Evolutionary conservation across 805 yeast genomes (phyloP).

Genomic region (Starmerella sp.): DNA sequence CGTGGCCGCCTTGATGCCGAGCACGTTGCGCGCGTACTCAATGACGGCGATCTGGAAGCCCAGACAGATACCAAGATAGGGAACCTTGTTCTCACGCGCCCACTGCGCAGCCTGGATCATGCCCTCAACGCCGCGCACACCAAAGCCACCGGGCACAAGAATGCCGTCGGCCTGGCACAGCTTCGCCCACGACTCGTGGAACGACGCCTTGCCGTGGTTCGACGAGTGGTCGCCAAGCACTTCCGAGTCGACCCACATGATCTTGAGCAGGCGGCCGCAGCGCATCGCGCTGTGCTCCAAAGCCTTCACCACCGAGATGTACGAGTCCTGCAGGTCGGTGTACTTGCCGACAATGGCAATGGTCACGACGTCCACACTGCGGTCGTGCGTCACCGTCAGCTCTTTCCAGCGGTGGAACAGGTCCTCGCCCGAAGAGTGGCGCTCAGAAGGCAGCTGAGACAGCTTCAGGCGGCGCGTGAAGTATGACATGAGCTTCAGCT

Average conservation of each 20-base stretch:
- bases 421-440: slow-evolving; percentile 51
- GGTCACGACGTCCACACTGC: slow-evolving; percentile 72
- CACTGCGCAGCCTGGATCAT: slow-evolving; percentile 94
- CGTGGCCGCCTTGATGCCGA: slow-evolving; percentile 56
- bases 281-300: slow-evolving; percentile 92
- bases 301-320: slow-evolving; percentile 86
- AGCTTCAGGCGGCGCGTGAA: slow-evolving; percentile 56
- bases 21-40: slow-evolving; percentile 74
- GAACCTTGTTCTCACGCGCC: slow-evolving; percentile 93
- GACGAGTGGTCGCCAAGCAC: slow-evolving; percentile 56
- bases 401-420: slow-evolving; percentile 69
- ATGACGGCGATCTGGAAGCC: slow-evolving; percentile 96
- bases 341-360: slow-evolving; percentile 97
- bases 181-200: slow-evolving; percentile 91
- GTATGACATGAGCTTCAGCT: slow-evolving; percentile 72
- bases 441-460: slow-evolving; percentile 39
- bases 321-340: slow-evolving; percentile 89
- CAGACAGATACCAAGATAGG: slow-evolving; percentile 92
- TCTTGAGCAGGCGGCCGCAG: slow-evolving; percentile 70
- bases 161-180: slow-evolving; percentile 93
- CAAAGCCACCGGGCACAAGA: slow-evolving; percentile 97
- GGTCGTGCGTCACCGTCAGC: slow-evolving; percentile 70
- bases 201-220: slow-evolving; percentile 64
- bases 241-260: slow-evolving; percentile 92
- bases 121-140: slow-evolving; percentile 94